Base-by-base conservation (phyloP, 202 grass and related monocot genomes). In the Digitaria exilis region DNA sequence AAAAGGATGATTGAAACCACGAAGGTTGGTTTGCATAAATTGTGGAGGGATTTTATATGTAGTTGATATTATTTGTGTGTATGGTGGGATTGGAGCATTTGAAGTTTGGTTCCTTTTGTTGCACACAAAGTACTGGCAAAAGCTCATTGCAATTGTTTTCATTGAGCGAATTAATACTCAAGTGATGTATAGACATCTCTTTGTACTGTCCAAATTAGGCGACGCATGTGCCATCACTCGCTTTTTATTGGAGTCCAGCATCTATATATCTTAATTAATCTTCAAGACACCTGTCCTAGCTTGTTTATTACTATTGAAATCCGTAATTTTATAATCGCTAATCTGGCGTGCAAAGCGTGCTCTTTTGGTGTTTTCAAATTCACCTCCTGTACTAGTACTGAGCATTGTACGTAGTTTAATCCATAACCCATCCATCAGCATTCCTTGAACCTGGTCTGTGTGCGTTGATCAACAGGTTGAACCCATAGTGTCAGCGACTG, bases 351-450 rank as follows among this genome's bases (percentile, higher is more conserved):
- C 14, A 69, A 76, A 42, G 29, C 70, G 51, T 87, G 78, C 59
- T 58, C 60, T 58, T 66, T 81, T 42, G 17, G 39, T 32, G 49
- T 73, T 57, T 68, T 86, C 37, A 75, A 68, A 81, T 59, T 44
- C 75, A 48, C 6, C 67, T 17, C 19, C 52, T 31, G 51, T 69
- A n/a, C 21, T n/a, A 57, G 18, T n/a, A 73, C 31, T 12, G 9
- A 48, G 13, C 3, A 19, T 7, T 9, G 0, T 16, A 41, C 0
- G 21, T 76, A 62, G 4, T 46, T 77, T 77, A 77, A 45, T 48
- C 16, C 16, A 31, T 62, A 5, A 17, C 49, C 29, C 29, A 45
- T 31, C 22, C 17, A 58, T 57, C 17, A 45, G 16, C 65, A 44
- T 83, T 3, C 76, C 24, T 78, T 78, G n/a, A 63, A 63, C 31